phyloP scores from a whole-genome alignment of 495 filamentous ascomycete species.

The Neurospora sp. region DNA sequence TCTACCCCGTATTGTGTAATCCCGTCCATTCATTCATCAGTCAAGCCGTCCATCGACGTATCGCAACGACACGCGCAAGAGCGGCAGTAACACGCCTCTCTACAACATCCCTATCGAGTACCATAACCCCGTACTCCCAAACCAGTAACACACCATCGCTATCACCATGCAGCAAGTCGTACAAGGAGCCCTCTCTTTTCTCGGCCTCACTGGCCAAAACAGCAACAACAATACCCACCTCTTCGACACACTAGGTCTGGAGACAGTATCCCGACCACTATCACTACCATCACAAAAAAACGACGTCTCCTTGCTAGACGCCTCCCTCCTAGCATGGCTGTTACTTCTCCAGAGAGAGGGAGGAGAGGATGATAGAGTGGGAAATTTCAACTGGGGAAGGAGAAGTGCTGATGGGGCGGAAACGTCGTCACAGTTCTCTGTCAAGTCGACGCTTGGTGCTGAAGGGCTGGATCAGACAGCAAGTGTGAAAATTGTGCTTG shows the following conservation, averaged over 20 bases:
- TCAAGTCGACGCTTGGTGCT: background rate
- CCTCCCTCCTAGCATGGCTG: constrained; percentile 10
- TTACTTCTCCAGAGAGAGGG: constrained; percentile 8
- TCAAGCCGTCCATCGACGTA: background rate
- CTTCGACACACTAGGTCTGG: background rate
- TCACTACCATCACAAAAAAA: background rate
- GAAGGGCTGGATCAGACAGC: background rate
- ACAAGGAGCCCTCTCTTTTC: constrained; percentile 3
- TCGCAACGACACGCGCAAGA: background rate
- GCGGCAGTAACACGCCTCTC: background rate
- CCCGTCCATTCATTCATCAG: background rate
- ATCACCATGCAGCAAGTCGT: constrained; percentile 7
- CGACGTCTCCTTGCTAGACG: background rate
- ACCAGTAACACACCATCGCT: background rate
- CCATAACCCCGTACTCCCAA: background rate
- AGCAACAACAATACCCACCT: background rate
- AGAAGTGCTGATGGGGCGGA: background rate
- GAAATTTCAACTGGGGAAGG: constrained; percentile 7
- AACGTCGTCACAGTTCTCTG: background rate
- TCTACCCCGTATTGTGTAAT: background rate
- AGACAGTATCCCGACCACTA: constrained; percentile 1
- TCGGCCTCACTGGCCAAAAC: background rate
- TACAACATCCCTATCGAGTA: background rate
- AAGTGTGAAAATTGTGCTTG: background rate
- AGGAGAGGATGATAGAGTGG: constrained; percentile 5